phyloP scores from a whole-genome alignment of 805 yeast genomes.

The Hanseniaspora nectarophila region DNA sequence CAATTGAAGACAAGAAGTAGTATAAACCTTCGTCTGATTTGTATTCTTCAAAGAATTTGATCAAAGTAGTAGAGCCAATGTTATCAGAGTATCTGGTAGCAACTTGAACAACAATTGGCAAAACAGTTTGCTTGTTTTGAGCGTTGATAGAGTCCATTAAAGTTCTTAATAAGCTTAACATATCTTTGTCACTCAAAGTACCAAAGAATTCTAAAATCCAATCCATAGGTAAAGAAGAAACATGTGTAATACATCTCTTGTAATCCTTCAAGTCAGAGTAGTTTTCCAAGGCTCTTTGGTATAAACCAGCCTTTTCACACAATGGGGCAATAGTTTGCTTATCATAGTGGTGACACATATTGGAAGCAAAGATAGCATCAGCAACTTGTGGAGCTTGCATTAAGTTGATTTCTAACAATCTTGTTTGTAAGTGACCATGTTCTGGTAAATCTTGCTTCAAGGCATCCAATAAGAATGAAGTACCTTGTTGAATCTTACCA shows the following conservation, averaged over 20 bases:
- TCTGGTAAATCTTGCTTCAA: conserved; percentile 86
- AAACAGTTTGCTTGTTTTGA: conserved; percentile 40
- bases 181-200: conserved; percentile 85
- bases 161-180: conserved; percentile 74
- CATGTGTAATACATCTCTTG: conserved; percentile 85
- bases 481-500: conserved; percentile 91
- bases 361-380: conserved; percentile 92
- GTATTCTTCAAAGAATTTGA: conserved; percentile 86
- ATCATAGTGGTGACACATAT: conserved; percentile 91
- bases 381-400: conserved; percentile 98
- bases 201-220: conserved; percentile 92
- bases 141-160: conserved; percentile 68
- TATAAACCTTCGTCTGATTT: conserved; percentile 87
- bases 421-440: conserved; percentile 91
- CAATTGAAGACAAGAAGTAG: conserved; percentile 85
- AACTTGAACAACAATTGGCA: conserved; percentile 89
- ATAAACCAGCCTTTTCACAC: conserved; percentile 91
- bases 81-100: conserved; percentile 93
- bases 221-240: conserved; percentile 73
- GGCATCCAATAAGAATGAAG: conserved; percentile 91
- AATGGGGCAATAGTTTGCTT: conserved; percentile 82
- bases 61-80: conserved; percentile 72
- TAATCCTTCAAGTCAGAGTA: conserved; percentile 90
- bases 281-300: conserved; percentile 91
- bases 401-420: conserved; percentile 82